Evolutionary conservation across 163 green algal genomes (phyloP), one percentile per base, ranked within the genome.

Genomic region (Trebouxiophyceae sp.): DNA sequence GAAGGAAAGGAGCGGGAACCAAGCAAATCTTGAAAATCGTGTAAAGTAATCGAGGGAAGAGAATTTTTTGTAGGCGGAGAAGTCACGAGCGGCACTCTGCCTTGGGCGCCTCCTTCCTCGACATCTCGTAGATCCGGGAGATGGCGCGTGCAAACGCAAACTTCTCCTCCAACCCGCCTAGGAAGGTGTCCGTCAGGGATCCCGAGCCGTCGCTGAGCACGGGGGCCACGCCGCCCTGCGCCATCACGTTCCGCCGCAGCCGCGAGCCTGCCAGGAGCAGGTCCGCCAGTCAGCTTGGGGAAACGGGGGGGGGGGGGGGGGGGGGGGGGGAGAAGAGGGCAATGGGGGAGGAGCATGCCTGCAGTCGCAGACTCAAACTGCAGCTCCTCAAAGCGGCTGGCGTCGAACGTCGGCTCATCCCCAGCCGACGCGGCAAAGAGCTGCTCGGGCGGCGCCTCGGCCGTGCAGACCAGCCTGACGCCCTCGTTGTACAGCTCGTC

Each of bases 111-210:
- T n/a, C n/a, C 39, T 50, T 50, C 16, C 24, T 58, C 69, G 87
- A 79, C 85, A 95, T 93, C 67, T 95, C 87, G 50, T 86, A 73
- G 34, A 93, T 66, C 20, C 88, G 67, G 7, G 75, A 87, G 45
- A 93, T 82, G 0, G 89, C 89, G 5, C 89, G 67, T 5, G 57
- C 63, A 68, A 96, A 96, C 0, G 89, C 89, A 74, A 96, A 96
- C 8, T 77, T 72, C 78, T 96, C 89, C 69, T 96, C 89, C 33
- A 70, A 60, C 3, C 89, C 89, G 1, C 86, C 89, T 54, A 96
- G 72, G 3, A 58, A 67, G 5, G 80, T 56, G 1, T 78, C 65
- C 24, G 70, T 71, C 4, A 45, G 28, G 1, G 70, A 66, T 4
- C 60, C 72, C 0, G 54, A 30, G 2, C 68, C 54, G 1, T 45